Base-by-base conservation (phyloP, 208 protist species). In the Entamoeba histolytica region DNA sequence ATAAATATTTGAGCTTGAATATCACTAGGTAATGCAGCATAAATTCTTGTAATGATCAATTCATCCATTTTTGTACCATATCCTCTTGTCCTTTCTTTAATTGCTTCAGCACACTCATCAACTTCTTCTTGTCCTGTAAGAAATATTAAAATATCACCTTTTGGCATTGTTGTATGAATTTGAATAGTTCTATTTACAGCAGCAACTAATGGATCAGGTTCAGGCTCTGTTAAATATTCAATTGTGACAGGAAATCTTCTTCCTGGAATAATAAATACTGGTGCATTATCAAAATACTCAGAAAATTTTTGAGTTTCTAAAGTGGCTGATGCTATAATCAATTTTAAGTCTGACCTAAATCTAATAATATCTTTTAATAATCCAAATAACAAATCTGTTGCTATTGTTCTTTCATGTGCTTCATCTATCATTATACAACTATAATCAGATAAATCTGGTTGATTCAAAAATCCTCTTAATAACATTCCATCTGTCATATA, bases 311-410 rank as follows among this genome's bases (percentile, higher is more conserved):
- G 93, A 6, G 97, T 94, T 94, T 99, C 98, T 97, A 99, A 98
- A 6, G 99, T 99, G 5, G 99, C 99, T 1, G 98, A 99, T 4
- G 98, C 99, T 4, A 99, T 97, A 92, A 99, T 98, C 3, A 99
- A 95, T 95, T 99, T 99, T 8, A 99, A 94, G 93, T 99, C 98
- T 0, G 96, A 93, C 4, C 97, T 93, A 19, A 95, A 49, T 3
- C 97, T 51, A 2, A 95, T 95, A 5, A 97, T 93, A 50, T 87
- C 52, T 50, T 96, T 96, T 49, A 96, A 87, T 19, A 97, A 28
- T 28, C 96, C 96, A 92, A 97, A 95, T 49, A 97, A 93, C 57
- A 97, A 93, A 93, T 97, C 96, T 78, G 98, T 99, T 91, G 98
- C 95, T 31, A 98, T 94, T 19, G 96, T 96, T 44, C 97, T 93